phyloP scores from a whole-genome alignment of 495 filamentous ascomycete species.

The Talaromyces proteolyticus region DNA sequence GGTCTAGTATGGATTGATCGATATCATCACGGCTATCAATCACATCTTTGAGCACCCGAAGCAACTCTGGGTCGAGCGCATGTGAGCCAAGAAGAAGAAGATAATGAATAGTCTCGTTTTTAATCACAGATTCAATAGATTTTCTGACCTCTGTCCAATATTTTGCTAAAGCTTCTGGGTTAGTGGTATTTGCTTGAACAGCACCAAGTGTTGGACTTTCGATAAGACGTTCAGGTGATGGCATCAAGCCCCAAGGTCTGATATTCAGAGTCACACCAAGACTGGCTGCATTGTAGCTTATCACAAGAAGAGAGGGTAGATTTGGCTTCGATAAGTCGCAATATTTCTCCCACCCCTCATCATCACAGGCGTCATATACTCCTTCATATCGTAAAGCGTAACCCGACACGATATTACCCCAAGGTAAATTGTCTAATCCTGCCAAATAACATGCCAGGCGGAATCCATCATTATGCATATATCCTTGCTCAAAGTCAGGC shows the following conservation, averaged over 20 bases:
- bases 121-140: slow-evolving; percentile 4
- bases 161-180: not conserved
- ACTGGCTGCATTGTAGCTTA: slow-evolving; percentile 4
- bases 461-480: slow-evolving; percentile 1
- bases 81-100: slow-evolving; percentile 7
- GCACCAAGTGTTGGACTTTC: slow-evolving; percentile 4
- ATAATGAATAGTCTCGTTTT: slow-evolving; percentile 1
- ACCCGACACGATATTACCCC: not conserved
- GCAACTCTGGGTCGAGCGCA: not conserved
- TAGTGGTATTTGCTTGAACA: not conserved
- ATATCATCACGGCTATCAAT: slow-evolving; percentile 1
- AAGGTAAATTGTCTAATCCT: slow-evolving; percentile 1
- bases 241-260: not conserved
- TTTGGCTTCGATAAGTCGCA: not conserved
- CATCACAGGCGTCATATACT: not conserved
- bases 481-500: slow-evolving; percentile 2
- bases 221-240: slow-evolving; percentile 1
- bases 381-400: not conserved
- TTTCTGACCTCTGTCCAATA: slow-evolving; percentile 2
- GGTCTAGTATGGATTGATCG: slow-evolving; percentile 3
- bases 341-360: slow-evolving; percentile 1
- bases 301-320: not conserved
- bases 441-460: not conserved
- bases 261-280: slow-evolving; percentile 3
- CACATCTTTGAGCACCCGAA: slow-evolving; percentile 1